These are phyloP conservation scores for Lactarius quietus DNA, from an alignment of 768 basidiomycete genomes.

Conservation along the genomic window DNA sequence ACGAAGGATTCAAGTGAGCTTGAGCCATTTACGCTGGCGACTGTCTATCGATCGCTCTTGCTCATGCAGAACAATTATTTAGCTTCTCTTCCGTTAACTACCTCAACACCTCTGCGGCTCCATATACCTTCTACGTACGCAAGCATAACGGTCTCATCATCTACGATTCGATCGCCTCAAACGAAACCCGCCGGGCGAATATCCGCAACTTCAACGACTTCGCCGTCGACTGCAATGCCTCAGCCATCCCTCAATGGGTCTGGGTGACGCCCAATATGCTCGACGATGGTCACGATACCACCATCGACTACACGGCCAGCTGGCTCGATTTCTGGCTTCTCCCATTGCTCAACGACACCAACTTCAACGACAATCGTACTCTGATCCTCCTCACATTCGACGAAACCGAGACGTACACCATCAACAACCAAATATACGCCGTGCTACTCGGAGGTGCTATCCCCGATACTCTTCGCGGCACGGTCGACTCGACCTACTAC, in stretches of 20 bases:
- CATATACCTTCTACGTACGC: constrained; percentile 51
- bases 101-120: constrained; percentile 32
- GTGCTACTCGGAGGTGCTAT: constrained; percentile 48
- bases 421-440: constrained; percentile 47
- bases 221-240: constrained; percentile 48
- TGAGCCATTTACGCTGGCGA: neutral
- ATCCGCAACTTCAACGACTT: constrained; percentile 64
- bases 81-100: constrained; percentile 40
- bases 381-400: constrained; percentile 63
- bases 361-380: constrained; percentile 53
- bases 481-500: constrained; percentile 52
- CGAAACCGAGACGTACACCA: constrained; percentile 42
- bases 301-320: constrained; percentile 41
- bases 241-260: constrained; percentile 53
- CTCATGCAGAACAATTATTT: constrained; percentile 6
- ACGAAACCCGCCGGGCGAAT: constrained; percentile 39
- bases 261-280: constrained; percentile 60
- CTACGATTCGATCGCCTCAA: constrained; percentile 47
- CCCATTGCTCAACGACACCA: constrained; percentile 46
- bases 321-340: constrained; percentile 52
- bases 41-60: neutral
- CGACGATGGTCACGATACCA: constrained; percentile 61
- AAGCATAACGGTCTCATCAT: constrained; percentile 55
- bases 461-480: constrained; percentile 41
- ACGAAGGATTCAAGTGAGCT: constrained; percentile 27